phyloP scores from a whole-genome alignment of 306 rosid genomes.

The Cotoneaster glaucophyllus region DNA sequence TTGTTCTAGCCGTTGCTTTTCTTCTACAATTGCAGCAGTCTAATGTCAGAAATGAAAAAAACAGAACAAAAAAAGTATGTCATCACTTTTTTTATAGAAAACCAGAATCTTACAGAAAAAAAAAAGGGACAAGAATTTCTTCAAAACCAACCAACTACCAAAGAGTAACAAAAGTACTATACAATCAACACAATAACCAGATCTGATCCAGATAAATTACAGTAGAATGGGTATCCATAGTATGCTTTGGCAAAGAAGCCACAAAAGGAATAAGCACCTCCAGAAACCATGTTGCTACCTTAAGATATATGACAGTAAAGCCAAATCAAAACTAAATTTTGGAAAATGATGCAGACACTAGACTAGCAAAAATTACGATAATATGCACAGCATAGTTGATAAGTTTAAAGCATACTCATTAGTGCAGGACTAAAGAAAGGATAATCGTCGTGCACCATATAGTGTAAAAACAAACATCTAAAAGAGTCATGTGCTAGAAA shows the following conservation, averaged over 20 bases:
- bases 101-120: neutral
- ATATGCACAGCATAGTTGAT: neutral
- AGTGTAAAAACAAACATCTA: neutral
- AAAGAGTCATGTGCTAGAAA: neutral
- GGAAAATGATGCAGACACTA: no score
- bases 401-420: neutral
- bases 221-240: neutral
- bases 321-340: no score
- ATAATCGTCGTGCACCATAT: neutral
- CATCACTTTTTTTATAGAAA: neutral
- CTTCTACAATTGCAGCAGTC: slow-evolving; percentile 44
- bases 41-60: slow-evolving; percentile 16
- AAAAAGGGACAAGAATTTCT: neutral
- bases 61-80: neutral
- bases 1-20: slow-evolving; percentile 51
- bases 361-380: neutral
- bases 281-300: neutral
- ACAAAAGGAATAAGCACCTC: neutral
- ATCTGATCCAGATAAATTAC: neutral
- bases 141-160: neutral
- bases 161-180: neutral
- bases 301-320: no score
- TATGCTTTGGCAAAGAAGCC: neutral
- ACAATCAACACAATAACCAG: neutral
- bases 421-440: neutral